phyloP scores from a whole-genome alignment of 2,329 filamentous ascomycete species.

The Blumeria graminis region DNA sequence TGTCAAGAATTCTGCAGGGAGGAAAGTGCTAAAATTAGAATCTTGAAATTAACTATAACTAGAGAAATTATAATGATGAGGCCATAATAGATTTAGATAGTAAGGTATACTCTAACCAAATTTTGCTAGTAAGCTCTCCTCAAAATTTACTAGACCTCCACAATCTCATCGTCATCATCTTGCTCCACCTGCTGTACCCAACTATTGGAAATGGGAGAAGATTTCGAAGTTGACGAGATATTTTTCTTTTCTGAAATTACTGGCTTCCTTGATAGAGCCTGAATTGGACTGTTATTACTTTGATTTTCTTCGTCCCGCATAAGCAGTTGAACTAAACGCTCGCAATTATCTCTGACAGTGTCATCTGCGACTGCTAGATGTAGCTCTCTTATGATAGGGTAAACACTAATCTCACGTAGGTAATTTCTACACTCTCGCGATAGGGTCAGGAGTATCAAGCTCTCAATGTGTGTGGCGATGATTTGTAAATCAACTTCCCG shows the following conservation, averaged over 20 bases:
- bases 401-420: slow-evolving; percentile 57
- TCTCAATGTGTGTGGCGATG: slow-evolving; percentile 72
- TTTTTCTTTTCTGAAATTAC: neutral
- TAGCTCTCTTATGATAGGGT: slow-evolving; percentile 69
- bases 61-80: too few relatives aligned
- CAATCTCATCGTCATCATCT: slow-evolving; percentile 15
- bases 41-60: too few relatives aligned
- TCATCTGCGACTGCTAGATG: slow-evolving; percentile 60
- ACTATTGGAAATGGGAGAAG: neutral
- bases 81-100: too few relatives aligned
- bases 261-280: neutral
- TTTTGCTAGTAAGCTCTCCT: too few relatives aligned
- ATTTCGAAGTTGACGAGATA: neutral
- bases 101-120: too few relatives aligned
- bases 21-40: too few relatives aligned
- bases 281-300: slow-evolving; percentile 12
- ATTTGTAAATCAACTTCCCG: slow-evolving; percentile 56
- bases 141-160: slow-evolving; percentile 11
- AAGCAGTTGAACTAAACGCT: slow-evolving; percentile 55
- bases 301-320: slow-evolving; percentile 16
- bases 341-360: slow-evolving; percentile 59
- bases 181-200: slow-evolving; percentile 6
- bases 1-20: too few relatives aligned
- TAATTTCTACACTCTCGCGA: slow-evolving; percentile 50
- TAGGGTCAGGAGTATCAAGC: slow-evolving; percentile 58